Evolutionary conservation across 805 yeast genomes (phyloP).

Genomic region (Suhomyces kilbournensis): DNA sequence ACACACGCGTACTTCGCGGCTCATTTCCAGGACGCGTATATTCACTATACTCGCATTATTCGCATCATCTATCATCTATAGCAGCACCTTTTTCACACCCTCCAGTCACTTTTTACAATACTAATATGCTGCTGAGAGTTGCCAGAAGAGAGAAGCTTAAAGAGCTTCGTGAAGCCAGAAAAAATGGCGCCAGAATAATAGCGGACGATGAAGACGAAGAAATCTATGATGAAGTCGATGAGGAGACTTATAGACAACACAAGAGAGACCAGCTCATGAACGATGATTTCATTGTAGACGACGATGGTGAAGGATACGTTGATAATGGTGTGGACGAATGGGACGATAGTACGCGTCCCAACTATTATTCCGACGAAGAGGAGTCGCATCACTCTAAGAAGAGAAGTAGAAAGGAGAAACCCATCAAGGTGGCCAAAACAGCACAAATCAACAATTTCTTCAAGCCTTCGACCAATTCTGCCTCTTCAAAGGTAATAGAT

Average conservation of each 20-base stretch:
- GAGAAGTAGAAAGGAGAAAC: constrained; percentile 28
- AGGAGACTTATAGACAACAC: constrained; percentile 68
- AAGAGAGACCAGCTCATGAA: constrained; percentile 77
- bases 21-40: not conserved
- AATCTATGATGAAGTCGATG: constrained; percentile 87
- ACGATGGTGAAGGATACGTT: constrained; percentile 88
- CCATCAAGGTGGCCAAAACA: constrained; percentile 38
- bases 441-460: constrained; percentile 53
- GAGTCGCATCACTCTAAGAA: constrained; percentile 24
- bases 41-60: not conserved
- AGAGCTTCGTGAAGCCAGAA: constrained; percentile 61
- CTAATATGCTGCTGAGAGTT: constrained; percentile 31
- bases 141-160: constrained; percentile 50
- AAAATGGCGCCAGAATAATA: constrained; percentile 46
- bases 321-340: constrained; percentile 93
- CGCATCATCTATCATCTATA: not conserved
- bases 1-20: not conserved
- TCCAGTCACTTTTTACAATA: not conserved
- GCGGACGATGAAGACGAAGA: constrained; percentile 43
- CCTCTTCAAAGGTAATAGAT: constrained; percentile 37
- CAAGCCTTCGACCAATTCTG: constrained; percentile 35
- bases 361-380: constrained; percentile 58
- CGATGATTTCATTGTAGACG: constrained; percentile 94
- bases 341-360: constrained; percentile 54
- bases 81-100: not conserved